Evolutionary conservation across 306 rosid genomes (phyloP), one percentile per base, ranked within the genome.

Genomic region (Purshia tridentata): DNA sequence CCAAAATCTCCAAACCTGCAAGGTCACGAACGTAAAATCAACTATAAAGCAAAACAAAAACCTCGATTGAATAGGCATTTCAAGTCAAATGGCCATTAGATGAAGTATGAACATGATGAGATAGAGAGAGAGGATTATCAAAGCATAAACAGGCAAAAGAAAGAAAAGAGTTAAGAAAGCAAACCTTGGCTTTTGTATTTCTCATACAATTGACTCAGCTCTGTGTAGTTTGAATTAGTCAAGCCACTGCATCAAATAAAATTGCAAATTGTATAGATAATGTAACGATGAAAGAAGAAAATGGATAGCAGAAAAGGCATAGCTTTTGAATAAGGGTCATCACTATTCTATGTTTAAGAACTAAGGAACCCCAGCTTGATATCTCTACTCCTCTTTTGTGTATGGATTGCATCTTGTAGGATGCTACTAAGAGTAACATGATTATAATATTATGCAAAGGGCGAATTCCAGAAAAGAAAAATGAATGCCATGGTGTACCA

Each of bases 211-310:
- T 94, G 91, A 64, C 55, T 76, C 82, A 94, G 95, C 86, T 94
- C 97, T 4, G 99, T 91, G 89, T 94, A 94, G 79, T 94, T 94
- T 9, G 99, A 89, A 80, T 89, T 90, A 66, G 97, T 89, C 91
- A 94, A 88, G 80, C 99, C 99, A 91, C 99, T 91, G 89, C 88
- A 84, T 81, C 70, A 70, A 66, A 62, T 35, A 3, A 23, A 70
- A 56, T 56, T 52, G 72, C 55, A 81, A 68, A 77, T 14, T 4
- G 44, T 19, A 66, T 0, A 48, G 54, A 48, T 57, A 56, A 54
- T 6, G 9, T 37, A 52, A 19, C 50, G 35, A 29, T n/a, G 23
- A 0, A 40, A 44, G 22, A 22, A 16, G 0, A 55, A 14, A 4
- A 13, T 0, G 6, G 20, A 4, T 12, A 19, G 53, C 22, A 19